Evolutionary conservation across 495 filamentous ascomycete species (phyloP), one percentile per base, ranked within the genome.

Genomic region (Apodospora peruviana): DNA sequence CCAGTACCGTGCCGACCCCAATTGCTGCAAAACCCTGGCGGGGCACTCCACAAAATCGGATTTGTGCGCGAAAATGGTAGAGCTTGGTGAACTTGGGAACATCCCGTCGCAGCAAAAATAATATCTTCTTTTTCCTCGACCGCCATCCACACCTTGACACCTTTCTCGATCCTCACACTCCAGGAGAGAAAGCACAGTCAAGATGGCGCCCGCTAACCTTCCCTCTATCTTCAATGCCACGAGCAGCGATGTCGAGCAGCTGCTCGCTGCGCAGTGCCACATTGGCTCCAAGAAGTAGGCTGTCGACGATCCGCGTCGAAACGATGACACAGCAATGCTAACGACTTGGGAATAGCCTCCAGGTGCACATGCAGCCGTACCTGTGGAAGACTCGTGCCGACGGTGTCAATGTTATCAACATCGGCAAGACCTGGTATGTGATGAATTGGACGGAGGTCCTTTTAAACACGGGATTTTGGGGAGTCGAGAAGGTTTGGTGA

Each of bases 331-430:
- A 14, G 19, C 32, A 37, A 37, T 49, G 45, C 54, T 62, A 50
- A 59, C 57, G 23, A 39, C 25, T 43, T 18, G 24, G 23, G 25
- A 51, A 56, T 35, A 66, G 63, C 81, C 67, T 97, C 57, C 90
- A 96, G 78, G 77, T 93, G 66, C 90, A 97, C 77, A 97, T 96
- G 93, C 90, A 97, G 77, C 89, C 93, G 57, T 98, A 98, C 79
- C 83, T 98, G 64, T 97, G 90, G 90, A 98, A 97, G 85, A 95
- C 89, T 67, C 85, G 93, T 64, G 84, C 90, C 50, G 93, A 98
- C 60, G 93, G 93, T 74, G 84, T 98, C 78, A 97, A 98, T 69
- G 81, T 98, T 53, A 81, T 98, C 73, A 97, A 98, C 82, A 88
- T 98, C 74, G 90, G 91, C 80, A 98, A 98, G 88, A 98, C 93